Evolutionary conservation across 1,284 basidiomycete species (phyloP).

Genomic region (Neotropicomus parvogracilis): DNA sequence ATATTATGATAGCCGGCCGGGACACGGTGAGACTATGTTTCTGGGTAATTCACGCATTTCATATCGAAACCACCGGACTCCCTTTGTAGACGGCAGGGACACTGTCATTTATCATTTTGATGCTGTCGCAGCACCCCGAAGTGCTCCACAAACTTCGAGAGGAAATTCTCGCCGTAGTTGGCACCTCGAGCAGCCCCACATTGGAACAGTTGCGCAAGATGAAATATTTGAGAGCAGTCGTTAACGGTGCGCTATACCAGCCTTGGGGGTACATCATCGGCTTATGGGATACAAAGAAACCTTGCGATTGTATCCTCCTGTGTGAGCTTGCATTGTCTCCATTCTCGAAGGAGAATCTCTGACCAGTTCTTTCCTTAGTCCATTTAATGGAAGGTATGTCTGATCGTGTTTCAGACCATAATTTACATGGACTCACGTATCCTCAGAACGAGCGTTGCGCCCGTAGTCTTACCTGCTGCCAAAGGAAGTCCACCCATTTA

Average conservation of each 20-base stretch:
- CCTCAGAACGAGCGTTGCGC: conserved; percentile 43
- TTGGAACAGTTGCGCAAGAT: conserved; percentile 54
- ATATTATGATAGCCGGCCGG: conserved; percentile 49
- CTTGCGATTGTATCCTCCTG: conserved; percentile 58
- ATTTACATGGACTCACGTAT: background rate
- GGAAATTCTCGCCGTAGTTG: conserved; percentile 51
- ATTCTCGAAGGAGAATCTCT: background rate
- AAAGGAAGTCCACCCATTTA: conserved; percentile 33
- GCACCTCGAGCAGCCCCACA: conserved; percentile 41
- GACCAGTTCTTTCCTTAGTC: conserved; percentile 27
- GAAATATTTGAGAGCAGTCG: conserved; percentile 56
- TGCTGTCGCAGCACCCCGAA: conserved; percentile 49
- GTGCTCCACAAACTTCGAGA: conserved; percentile 48
- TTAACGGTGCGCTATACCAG: conserved; percentile 45
- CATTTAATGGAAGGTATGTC: conserved; percentile 32
- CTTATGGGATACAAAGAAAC: conserved; percentile 42
- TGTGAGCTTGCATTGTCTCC: conserved; percentile 37
- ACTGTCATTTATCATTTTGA: conserved; percentile 52
- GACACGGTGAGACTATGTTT: conserved; percentile 40
- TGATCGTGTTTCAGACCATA: background rate
- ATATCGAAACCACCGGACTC: background rate
- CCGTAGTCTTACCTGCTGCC: conserved; percentile 38
- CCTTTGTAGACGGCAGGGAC: conserved; percentile 46
- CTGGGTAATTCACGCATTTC: background rate
- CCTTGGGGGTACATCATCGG: background rate